phyloP scores from a whole-genome alignment of 805 yeast species.

The Metschnikowia kunwiensis region DNA sequence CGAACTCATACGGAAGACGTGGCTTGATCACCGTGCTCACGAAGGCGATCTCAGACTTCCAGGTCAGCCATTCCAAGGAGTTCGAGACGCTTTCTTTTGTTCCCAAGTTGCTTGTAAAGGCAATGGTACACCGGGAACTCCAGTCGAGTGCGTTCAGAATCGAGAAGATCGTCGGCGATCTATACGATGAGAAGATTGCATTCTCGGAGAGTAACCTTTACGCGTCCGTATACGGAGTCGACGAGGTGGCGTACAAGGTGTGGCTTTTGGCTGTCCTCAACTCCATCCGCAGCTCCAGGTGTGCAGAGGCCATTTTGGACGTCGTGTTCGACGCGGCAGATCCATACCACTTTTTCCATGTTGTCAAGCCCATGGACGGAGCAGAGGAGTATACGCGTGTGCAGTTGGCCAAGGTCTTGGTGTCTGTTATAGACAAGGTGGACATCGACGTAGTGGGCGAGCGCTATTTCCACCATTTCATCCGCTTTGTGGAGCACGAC shows the following conservation, averaged over 20 bases:
- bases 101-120: constrained; percentile 43
- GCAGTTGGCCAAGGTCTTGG: constrained; percentile 50
- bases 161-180: constrained; percentile 52
- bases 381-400: constrained; percentile 66
- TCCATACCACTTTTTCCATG: constrained; percentile 44
- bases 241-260: constrained; percentile 54
- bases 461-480: constrained; percentile 32
- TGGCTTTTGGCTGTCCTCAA: constrained; percentile 47
- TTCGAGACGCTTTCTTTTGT: constrained; percentile 52
- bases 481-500: constrained; percentile 46
- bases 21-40: constrained; percentile 63
- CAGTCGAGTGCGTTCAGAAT: constrained; percentile 54
- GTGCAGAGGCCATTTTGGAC: constrained; percentile 32
- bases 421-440: constrained; percentile 41
- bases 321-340: constrained; percentile 36
- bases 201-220: constrained; percentile 37
- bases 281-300: constrained; percentile 24
- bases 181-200: constrained; percentile 47
- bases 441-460: constrained; percentile 13
- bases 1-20: constrained; percentile 59
- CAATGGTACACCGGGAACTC: constrained; percentile 51
- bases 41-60: constrained; percentile 43
- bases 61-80: constrained; percentile 24
- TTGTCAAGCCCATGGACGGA: constrained; percentile 60
- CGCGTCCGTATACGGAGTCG: constrained; percentile 49